Base-by-base conservation (phyloP, 352 stramenopile species). In the Phytophthora vignae region DNA sequence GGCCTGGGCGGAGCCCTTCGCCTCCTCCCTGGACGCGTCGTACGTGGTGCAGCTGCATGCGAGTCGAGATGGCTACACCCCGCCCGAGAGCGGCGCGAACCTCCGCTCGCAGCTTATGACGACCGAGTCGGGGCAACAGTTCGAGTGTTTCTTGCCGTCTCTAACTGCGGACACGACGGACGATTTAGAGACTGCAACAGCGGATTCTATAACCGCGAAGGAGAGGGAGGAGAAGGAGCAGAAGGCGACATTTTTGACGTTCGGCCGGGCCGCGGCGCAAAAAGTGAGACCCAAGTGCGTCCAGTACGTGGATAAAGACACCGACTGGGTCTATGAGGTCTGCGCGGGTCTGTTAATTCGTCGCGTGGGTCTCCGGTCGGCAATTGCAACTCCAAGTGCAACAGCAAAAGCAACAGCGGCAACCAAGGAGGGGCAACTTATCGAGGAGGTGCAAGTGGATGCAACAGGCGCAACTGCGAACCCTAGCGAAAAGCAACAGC, bases 1-100 rank as follows among this genome's bases (percentile, higher is more conserved):
- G 0, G 67, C 59, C 3, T 70, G 29, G 5, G 59, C 55, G 11
- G 55, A 42, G 4, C 54, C 71, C 19, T 69, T 72, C 19, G 52
- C 49, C 12, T 69, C 71, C 3, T 69, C 67, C 36, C 36, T 75
- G 11, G 84, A 91, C 50, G 63, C 77, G 6, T 84, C 78, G 12
- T 93, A 92, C 42, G 85, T 94, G 33, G 84, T 94, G 58, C 84
- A 92, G 52, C 83, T 93, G 55, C 84, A 93, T 67, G 64, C 74
- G 11, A 84, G 54, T 11, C 79, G 76, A 14, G 82, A 84, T 6
- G 64, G 53, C n/a, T 86, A 80, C 57, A 36, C 67, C n/a, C 59
- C 67, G 3, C 68, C 70, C 29, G 56, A 71, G 40, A 70, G 65
- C 22, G 60, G 60, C 6, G 12, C 33, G 38, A 65, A 55, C 25